These are phyloP conservation scores for Erodium trifolium DNA, from an alignment of 441 rosid genomes.

Conservation along the genomic window DNA sequence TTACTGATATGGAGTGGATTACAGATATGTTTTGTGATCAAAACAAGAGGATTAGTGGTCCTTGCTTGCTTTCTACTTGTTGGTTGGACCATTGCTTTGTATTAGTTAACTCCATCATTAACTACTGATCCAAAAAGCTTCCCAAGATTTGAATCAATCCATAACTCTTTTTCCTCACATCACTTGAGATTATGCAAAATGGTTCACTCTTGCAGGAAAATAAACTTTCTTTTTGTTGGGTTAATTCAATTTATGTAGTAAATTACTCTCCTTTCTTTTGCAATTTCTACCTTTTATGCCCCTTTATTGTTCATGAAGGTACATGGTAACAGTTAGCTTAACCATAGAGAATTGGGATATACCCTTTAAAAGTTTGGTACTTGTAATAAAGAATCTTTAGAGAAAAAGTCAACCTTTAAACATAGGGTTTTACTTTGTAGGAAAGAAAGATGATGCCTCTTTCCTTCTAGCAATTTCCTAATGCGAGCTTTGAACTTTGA, in stretches of 20 bases:
- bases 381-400: neutral
- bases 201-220: too few species aligned
- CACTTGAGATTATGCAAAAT: too few species aligned
- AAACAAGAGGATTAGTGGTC: constrained; percentile 3
- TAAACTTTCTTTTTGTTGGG: too few species aligned
- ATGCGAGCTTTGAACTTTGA: too few species aligned
- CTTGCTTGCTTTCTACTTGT: neutral
- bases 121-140: neutral
- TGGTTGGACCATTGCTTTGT: constrained; percentile 2
- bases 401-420: constrained; percentile 2
- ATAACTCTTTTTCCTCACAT: neutral
- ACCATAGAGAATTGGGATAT: neutral
- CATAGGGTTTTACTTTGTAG: neutral
- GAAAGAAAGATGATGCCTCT: neutral
- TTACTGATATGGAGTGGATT: neutral
- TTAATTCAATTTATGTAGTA: too few species aligned
- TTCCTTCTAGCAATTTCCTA: neutral
- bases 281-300: too few species aligned
- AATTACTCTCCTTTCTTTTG: neutral
- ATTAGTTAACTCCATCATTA: neutral
- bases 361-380: neutral
- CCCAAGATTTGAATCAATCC: constrained; percentile 4
- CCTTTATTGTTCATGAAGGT: neutral
- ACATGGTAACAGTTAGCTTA: neutral
- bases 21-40: neutral